These are phyloP conservation scores for Pontederia crassipes DNA, from an alignment of 176 grass and related monocot species.

Conservation along the genomic window DNA sequence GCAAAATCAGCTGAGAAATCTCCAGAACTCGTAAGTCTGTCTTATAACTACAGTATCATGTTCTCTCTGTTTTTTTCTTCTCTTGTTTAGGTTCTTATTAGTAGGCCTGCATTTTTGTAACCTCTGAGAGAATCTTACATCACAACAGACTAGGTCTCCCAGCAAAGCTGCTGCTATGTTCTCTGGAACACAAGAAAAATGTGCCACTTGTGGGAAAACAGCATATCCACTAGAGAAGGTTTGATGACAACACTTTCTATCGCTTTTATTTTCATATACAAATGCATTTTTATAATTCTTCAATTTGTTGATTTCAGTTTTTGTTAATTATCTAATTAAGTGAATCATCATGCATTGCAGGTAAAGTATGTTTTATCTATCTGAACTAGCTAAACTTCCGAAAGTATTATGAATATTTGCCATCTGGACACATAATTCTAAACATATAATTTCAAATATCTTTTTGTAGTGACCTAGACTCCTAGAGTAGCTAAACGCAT, in stretches of 20 bases:
- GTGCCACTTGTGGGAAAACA: conserved; percentile 86
- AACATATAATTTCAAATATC: too few relatives aligned
- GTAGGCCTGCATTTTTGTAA: neutral
- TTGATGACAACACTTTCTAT: neutral
- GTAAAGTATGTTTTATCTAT: too few relatives aligned
- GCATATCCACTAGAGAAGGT: conserved; percentile 99
- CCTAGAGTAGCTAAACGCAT: too few relatives aligned
- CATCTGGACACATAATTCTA: too few relatives aligned
- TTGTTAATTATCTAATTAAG: too few relatives aligned
- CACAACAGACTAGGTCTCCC: conserved; percentile 60
- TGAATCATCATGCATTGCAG: too few relatives aligned
- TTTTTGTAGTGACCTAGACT: too few relatives aligned
- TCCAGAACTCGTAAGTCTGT: conserved; percentile 59
- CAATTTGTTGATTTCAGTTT: too few relatives aligned
- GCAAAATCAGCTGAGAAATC: conserved; percentile 45
- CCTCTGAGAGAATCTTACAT: neutral
- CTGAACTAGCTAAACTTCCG: too few relatives aligned
- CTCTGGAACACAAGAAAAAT: conserved; percentile 96
- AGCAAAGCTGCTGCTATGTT: conserved; percentile 95
- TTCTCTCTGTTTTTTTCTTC: neutral
- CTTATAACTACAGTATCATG: neutral
- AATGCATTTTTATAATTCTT: neutral
- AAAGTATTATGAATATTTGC: too few relatives aligned
- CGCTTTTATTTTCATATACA: neutral
- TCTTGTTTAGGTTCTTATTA: neutral